Conservation (phyloP, 805 yeast genomes). For the Komagataella mondaviorum region DNA sequence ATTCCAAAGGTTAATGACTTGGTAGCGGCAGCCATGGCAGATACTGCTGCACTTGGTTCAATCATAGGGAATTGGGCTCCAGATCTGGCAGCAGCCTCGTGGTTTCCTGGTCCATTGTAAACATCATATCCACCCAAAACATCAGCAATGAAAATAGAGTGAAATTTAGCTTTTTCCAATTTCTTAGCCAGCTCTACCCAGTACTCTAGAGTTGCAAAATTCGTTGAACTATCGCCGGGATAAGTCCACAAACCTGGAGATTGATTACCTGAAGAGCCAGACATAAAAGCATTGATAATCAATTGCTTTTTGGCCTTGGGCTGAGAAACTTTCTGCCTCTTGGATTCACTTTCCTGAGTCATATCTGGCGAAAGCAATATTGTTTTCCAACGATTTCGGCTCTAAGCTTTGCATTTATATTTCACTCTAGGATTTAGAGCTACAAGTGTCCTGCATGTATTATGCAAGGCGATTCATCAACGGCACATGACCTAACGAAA, state of each 20-base stretch:
- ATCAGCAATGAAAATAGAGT: slow-evolving; percentile 5
- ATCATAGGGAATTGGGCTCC: slow-evolving; percentile 6
- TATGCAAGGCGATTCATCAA: neutral
- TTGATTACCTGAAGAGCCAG: slow-evolving; percentile 5
- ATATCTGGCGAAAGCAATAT: neutral
- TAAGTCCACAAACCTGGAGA: slow-evolving; percentile 12
- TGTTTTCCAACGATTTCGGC: neutral
- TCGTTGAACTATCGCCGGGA: slow-evolving; percentile 7
- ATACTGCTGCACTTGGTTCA: slow-evolving; percentile 16
- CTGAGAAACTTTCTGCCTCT: neutral
- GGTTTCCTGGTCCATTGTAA: slow-evolving; percentile 4
- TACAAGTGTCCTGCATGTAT: neutral
- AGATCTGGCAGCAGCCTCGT: slow-evolving; percentile 3
- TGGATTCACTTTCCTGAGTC: neutral
- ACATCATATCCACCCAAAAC: slow-evolving; percentile 6
- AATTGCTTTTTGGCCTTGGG: slow-evolving; percentile 2
- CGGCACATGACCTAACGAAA: neutral
- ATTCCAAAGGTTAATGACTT: slow-evolving; percentile 16
- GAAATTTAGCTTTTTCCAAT: slow-evolving; percentile 5
- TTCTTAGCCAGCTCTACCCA: slow-evolving; percentile 8
- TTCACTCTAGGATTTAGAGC: neutral
- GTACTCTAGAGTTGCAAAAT: slow-evolving; percentile 6
- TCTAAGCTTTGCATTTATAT: neutral
- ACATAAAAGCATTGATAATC: slow-evolving; percentile 6
- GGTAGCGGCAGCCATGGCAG: slow-evolving; percentile 21